Evolutionary conservation across 768 basidiomycete genomes (phyloP), one percentile per base, ranked within the genome.

Genomic region (Dendrothele bispora): DNA sequence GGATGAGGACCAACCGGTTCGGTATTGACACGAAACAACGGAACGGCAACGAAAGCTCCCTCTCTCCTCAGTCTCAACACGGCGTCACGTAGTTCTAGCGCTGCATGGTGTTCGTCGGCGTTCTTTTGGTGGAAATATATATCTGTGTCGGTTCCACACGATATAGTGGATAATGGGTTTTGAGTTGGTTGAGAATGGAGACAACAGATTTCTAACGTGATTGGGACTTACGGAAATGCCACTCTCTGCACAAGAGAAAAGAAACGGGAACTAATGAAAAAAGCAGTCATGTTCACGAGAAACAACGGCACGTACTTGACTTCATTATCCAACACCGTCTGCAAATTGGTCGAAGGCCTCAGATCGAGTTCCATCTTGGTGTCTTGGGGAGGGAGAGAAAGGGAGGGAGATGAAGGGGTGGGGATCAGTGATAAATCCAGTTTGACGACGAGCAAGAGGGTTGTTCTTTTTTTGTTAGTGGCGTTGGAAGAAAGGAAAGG

Each of bases 61-160:
- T 88, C 84, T 14, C 82, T 74, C 24, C 88, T 73, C 39, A 90
- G 71, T 5, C 81, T 74, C 32, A 91, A 70, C 10, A 91, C 80
- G 3, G 87, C 80, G 58, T 90, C 86, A 0, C 86, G 75, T 30
- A 91, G 71, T 35, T 81, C 74, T 3, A 88, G 71, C 1, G 87
- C 87, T 20, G 78, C 82, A 30, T 79, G 71, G 43, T 83, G 81
- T 50, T 87, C 79, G 3, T 72, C 69, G 0, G 73, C 66, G 55
- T 86, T 88, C 20, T 73, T 68, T 64, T 88, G 86, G 52, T 81
- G 80, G 61, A 88, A 91, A 65, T 91, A 89, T 39, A 91, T 89
- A 58, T 91, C 86, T 89, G 55, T 25, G n/a, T n/a, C n/a, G n/a
- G n/a, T n/a, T n/a, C n/a, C n/a, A n/a, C n/a, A n/a, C n/a, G n/a